These are phyloP conservation scores for Jaenimonas drosophilae DNA, from an alignment of 208 protist genomes.

Conservation along the genomic window DNA sequence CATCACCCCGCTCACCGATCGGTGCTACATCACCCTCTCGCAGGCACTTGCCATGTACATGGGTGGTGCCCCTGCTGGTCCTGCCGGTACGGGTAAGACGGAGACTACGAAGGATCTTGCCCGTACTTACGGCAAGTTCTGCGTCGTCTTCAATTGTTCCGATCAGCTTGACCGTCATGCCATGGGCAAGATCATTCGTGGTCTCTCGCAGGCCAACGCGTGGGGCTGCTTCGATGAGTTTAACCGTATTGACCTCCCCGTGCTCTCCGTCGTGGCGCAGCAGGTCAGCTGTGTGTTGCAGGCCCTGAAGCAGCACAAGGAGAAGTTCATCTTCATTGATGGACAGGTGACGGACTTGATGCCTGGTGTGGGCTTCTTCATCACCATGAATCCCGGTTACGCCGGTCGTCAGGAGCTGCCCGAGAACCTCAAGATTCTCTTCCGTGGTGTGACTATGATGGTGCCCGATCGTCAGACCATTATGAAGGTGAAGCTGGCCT, in stretches of 20 bases:
- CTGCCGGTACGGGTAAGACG: constrained; percentile 96
- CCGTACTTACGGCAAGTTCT: constrained; percentile 91
- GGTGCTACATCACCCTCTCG: constrained; percentile 95
- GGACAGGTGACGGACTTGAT: constrained; percentile 87
- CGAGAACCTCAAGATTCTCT: constrained; percentile 98
- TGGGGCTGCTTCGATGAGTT: constrained; percentile 94
- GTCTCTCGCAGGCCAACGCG: constrained; percentile 90
- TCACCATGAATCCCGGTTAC: constrained; percentile 99
- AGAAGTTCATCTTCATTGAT: constrained; percentile 91
- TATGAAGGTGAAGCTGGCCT: constrained; percentile 94
- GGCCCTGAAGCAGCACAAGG: constrained; percentile 89
- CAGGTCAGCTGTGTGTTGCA: constrained; percentile 89
- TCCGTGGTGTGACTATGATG: constrained; percentile 98
- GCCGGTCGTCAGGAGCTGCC: constrained; percentile 97
- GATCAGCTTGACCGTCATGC: constrained; percentile 92
- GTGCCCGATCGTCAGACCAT: constrained; percentile 97
- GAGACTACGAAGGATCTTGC: constrained; percentile 96
- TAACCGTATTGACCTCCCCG: constrained; percentile 92
- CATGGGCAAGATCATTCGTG: constrained; percentile 94
- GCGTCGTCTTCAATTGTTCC: constrained; percentile 93
- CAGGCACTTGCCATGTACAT: constrained; percentile 95
- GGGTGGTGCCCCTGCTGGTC: constrained; percentile 94
- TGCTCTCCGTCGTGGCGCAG: constrained; percentile 92
- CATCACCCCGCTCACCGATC: constrained; percentile 91
- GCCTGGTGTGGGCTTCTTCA: constrained; percentile 94